Evolutionary conservation across 169 alveolate genomes (phyloP).

Genomic region (Cryptosporidium parvum): DNA sequence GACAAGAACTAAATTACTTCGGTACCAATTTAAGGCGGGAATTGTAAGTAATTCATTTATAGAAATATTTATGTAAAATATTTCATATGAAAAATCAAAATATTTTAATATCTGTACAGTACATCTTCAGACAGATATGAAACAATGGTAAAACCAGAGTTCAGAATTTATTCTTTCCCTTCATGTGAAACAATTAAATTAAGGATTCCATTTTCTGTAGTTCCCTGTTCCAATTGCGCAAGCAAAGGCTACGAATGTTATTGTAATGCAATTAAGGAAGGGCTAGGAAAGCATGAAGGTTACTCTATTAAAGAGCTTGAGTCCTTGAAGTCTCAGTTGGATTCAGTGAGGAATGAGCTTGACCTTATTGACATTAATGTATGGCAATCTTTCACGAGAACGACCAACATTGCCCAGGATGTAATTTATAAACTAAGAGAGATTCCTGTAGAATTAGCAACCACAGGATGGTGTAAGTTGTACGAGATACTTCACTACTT

Average conservation of each 20-base stretch:
- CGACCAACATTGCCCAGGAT: slow-evolving; percentile 77
- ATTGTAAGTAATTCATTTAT: neutral
- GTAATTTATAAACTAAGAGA: slow-evolving; percentile 58
- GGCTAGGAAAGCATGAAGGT: slow-evolving; percentile 79
- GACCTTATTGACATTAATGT: slow-evolving; percentile 80
- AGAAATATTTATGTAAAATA: neutral
- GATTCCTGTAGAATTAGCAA: slow-evolving; percentile 80
- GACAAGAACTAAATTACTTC: neutral
- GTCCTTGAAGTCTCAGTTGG: slow-evolving; percentile 78
- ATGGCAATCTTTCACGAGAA: slow-evolving; percentile 80
- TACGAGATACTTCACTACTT: slow-evolving; percentile 81
- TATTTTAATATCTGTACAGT: neutral
- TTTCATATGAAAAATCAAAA: slow-evolving; percentile 11
- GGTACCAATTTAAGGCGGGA: slow-evolving; percentile 15
- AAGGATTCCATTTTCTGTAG: slow-evolving; percentile 73
- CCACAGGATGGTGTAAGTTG: slow-evolving; percentile 84
- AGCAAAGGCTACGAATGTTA: slow-evolving; percentile 79
- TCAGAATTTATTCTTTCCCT: slow-evolving; percentile 71
- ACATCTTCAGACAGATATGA: neutral
- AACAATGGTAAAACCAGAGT: slow-evolving; percentile 70
- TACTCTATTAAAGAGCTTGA: slow-evolving; percentile 80
- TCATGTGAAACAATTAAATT: slow-evolving; percentile 39
- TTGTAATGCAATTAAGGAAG: slow-evolving; percentile 78
- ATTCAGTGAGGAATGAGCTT: slow-evolving; percentile 80
- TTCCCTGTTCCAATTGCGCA: slow-evolving; percentile 80